Evolutionary conservation across 192 early-diverging fungal species (phyloP).

Genomic region (Entomortierella lignicola): DNA sequence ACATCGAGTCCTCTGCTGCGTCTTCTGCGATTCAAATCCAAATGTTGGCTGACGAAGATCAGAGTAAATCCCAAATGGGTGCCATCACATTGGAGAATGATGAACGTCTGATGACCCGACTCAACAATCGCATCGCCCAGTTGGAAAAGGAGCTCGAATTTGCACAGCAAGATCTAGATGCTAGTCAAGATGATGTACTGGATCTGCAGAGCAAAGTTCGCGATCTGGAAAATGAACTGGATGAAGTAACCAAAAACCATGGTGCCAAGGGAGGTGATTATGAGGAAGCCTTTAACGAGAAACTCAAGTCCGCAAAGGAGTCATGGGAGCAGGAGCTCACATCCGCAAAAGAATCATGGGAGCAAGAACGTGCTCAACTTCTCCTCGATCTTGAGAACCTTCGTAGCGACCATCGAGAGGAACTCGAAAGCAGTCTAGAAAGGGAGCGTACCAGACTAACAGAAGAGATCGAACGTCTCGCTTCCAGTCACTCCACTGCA

Average conservation of each 20-base stretch:
- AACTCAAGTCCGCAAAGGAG: conserved; percentile 9
- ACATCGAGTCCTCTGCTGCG: background rate
- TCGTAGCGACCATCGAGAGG: conserved; percentile 21
- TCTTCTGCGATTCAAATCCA: conserved; percentile 46
- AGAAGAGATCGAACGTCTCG: conserved; percentile 9
- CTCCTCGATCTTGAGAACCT: conserved; percentile 19
- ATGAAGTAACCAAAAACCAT: conserved; percentile 1
- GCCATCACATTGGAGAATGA: conserved; percentile 37
- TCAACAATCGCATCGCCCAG: conserved; percentile 44
- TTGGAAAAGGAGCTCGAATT: conserved; percentile 49
- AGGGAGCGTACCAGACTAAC: background rate
- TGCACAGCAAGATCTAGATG: conserved; percentile 43
- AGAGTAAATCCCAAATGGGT: conserved; percentile 46
- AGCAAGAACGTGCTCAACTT: conserved; percentile 15
- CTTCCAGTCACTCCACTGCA: conserved; percentile 4
- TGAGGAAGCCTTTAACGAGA: background rate
- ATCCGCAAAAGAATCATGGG: conserved; percentile 21
- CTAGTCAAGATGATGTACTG: conserved; percentile 25
- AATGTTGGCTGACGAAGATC: conserved; percentile 42
- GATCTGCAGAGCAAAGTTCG: conserved; percentile 36
- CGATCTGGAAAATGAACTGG: conserved; percentile 33
- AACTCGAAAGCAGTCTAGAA: conserved; percentile 10
- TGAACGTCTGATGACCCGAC: conserved; percentile 35
- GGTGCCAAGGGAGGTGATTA: background rate
- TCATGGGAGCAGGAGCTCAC: conserved; percentile 33